Conservation (phyloP, 805 yeast genomes). For the Hanseniaspora hatyaiensis region DNA sequence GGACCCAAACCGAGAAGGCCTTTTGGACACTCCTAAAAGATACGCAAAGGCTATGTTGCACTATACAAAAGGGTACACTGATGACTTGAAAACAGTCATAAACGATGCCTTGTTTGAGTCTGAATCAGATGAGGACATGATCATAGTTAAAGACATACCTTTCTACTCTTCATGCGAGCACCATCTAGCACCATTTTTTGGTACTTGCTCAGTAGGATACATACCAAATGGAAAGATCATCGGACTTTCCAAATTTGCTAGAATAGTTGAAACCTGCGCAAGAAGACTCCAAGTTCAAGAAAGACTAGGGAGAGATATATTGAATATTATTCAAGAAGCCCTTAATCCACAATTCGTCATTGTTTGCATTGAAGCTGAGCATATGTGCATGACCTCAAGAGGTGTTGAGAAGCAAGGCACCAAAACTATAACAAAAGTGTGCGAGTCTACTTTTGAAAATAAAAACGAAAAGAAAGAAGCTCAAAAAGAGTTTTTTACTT, state of each 20-base stretch:
- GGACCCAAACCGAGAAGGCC: slow-evolving; percentile 79
- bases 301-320: slow-evolving; percentile 90
- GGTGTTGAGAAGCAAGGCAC: slow-evolving; percentile 95
- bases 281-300: slow-evolving; percentile 97
- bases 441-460: background rate
- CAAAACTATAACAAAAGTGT: slow-evolving; percentile 55
- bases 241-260: slow-evolving; percentile 84
- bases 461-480: background rate
- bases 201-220: slow-evolving; percentile 96
- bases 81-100: slow-evolving; percentile 70
- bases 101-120: slow-evolving; percentile 95
- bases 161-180: slow-evolving; percentile 91
- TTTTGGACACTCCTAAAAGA: slow-evolving; percentile 86
- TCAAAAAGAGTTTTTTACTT: background rate
- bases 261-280: slow-evolving; percentile 93
- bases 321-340: slow-evolving; percentile 86
- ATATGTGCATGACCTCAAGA: slow-evolving; percentile 98
- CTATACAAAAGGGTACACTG: slow-evolving; percentile 94
- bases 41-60: slow-evolving; percentile 93
- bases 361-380: slow-evolving; percentile 93
- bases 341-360: slow-evolving; percentile 94
- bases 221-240: slow-evolving; percentile 88
- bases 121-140: slow-evolving; percentile 93
- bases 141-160: slow-evolving; percentile 88
- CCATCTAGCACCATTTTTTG: slow-evolving; percentile 93